Base-by-base conservation (phyloP, 1,284 basidiomycete genomes). In the Sutorius eximius region DNA sequence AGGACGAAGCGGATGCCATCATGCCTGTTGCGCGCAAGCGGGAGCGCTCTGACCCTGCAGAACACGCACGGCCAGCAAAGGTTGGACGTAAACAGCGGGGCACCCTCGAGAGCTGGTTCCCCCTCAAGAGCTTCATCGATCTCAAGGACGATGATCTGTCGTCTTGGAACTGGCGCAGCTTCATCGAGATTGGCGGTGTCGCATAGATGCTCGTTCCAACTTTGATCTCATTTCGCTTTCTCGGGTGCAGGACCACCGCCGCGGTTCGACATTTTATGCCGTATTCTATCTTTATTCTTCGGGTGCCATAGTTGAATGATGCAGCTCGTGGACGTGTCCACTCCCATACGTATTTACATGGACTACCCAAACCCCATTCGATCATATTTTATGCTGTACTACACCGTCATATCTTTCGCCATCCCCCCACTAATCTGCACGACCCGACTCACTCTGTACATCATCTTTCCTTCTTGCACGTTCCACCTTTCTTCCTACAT, bases 61-160 rank as follows among this genome's bases (percentile, higher is more conserved):
- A 43, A n/a, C 29, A 45, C 0, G n/a, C 34, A 18, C 57, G 45
- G 3, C 44, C 49, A 6, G 43, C 58, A 15, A 59, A 52, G 13
- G 49, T 56, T 3, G 49, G 51, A 16, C 69, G 68, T 9, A 60
- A 71, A 44, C 64, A 73, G 7, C 61, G 76, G 42, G 65, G 75
- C 34, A 79, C 78, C 13, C 55, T 78, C 42, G 77, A 77, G 52
- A 72, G 74, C 20, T 72, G 77, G 62, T 72, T 79, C 38, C 75
- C 77, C 0, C 71, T 86, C 45, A 77, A 77, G 53, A 83, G 82
- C 59, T 86, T 86, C 66, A 85, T 86, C 58, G 85, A 86, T 65
- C 71, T 86, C 56, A 74, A 74, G 52, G 80, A 82, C 47, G 82
- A 82, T 18, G 79, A 79, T 27, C 50, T 65, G 2, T 60, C 69